Conservation (phyloP, 2,329 filamentous ascomycete genomes). For the Waltergamsia citrina region DNA sequence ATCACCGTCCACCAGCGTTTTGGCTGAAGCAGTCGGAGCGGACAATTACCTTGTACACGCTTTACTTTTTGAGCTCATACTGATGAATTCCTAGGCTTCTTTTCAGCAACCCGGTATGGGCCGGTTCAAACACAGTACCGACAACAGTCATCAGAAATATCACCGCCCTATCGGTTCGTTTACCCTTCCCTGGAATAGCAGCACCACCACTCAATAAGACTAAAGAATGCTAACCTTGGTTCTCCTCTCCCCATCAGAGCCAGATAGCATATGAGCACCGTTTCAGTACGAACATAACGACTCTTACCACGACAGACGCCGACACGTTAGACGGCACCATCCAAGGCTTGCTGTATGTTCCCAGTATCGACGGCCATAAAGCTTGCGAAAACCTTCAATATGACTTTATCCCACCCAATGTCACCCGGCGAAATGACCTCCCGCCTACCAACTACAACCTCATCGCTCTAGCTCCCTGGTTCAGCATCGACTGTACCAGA, state of each 20-base stretch:
- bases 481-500: slow-evolving; percentile 60
- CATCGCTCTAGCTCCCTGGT: slow-evolving; percentile 82
- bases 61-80: slow-evolving; percentile 1
- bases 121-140: slow-evolving; percentile 36
- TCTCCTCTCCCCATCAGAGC: slow-evolving; percentile 13
- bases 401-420: slow-evolving; percentile 63
- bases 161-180: slow-evolving; percentile 43
- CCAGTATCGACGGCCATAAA: slow-evolving; percentile 49
- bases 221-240: too few species aligned
- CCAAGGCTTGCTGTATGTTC: slow-evolving; percentile 78
- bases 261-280: slow-evolving; percentile 43
- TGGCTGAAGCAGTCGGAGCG: too few species aligned
- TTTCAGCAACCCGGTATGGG: slow-evolving; percentile 50
- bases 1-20: too few species aligned
- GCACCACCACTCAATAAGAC: background rate
- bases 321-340: slow-evolving; percentile 51
- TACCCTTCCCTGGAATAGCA: background rate
- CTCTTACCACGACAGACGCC: slow-evolving; percentile 61
- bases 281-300: slow-evolving; percentile 55
- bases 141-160: slow-evolving; percentile 48
- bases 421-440: slow-evolving; percentile 63
- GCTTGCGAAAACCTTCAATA: slow-evolving; percentile 54
- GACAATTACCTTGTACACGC: too few species aligned
- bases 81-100: slow-evolving; percentile 33
- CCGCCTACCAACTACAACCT: slow-evolving; percentile 60